phyloP scores from a whole-genome alignment of 2,329 filamentous ascomycete species.

The Cercospora nicotianae region DNA sequence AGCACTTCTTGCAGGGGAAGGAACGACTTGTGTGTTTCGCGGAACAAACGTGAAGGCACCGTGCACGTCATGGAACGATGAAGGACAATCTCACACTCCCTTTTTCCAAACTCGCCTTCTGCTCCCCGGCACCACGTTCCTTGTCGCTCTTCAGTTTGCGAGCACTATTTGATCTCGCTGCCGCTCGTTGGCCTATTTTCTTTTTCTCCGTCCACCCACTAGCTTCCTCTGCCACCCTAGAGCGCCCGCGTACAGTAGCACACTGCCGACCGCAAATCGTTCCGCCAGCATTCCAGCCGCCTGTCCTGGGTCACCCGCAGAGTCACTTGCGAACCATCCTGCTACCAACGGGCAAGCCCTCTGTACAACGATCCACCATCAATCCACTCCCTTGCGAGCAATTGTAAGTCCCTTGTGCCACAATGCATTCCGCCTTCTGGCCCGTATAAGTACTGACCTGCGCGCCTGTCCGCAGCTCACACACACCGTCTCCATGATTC shows the following conservation, averaged over 20 bases:
- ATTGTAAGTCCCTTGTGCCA: neutral
- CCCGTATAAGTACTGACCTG: conserved; percentile 19
- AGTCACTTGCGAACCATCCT: conserved; percentile 14
- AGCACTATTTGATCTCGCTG: conserved; percentile 1
- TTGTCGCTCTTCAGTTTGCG: neutral
- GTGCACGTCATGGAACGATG: neutral
- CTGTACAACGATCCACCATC: conserved; percentile 21
- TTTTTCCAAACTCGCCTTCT: conserved; percentile 5
- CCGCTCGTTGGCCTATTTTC: conserved; percentile 1
- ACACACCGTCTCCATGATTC: conserved; percentile 41
- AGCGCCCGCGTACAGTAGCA: neutral
- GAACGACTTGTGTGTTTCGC: neutral
- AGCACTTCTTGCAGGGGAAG: neutral
- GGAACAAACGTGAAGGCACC: neutral
- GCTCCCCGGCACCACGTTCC: conserved; percentile 8
- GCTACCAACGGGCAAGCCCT: conserved; percentile 19
- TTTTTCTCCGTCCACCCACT: conserved; percentile 2
- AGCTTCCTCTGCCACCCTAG: neutral
- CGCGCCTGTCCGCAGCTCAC: conserved; percentile 11
- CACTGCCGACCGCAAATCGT: conserved; percentile 23
- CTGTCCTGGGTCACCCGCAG: conserved; percentile 20
- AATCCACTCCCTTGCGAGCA: neutral
- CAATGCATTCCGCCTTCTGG: conserved; percentile 17
- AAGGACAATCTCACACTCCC: conserved; percentile 7
- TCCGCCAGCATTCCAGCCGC: conserved; percentile 24